These are phyloP conservation scores for Eimeria falciformis DNA, from an alignment of 169 alveolate species.

Conservation along the genomic window DNA sequence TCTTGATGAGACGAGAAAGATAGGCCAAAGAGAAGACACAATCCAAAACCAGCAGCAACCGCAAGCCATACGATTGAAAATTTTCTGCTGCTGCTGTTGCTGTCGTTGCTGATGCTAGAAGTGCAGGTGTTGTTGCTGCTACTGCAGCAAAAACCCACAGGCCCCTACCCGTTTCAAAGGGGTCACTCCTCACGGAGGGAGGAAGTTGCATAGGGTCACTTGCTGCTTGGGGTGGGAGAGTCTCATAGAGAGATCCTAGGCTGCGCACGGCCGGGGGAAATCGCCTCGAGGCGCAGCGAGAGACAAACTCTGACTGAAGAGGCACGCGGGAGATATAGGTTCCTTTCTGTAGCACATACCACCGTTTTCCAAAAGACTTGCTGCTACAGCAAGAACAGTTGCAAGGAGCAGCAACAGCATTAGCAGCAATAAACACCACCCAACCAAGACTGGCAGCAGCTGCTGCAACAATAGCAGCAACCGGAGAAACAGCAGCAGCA, in stretches of 20 bases:
- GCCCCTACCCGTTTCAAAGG: neutral
- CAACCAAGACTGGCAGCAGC: neutral
- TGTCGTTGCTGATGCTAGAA: neutral
- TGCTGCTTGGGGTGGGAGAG: constrained; percentile 24
- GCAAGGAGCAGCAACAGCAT: neutral
- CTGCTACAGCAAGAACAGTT: neutral
- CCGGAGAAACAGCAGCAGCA: too few species aligned
- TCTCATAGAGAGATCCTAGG: neutral
- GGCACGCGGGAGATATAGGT: constrained; percentile 28
- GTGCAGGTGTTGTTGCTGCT: neutral
- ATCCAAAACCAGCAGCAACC: too few species aligned
- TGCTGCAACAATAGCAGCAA: neutral
- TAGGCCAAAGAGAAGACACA: too few species aligned
- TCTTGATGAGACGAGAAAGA: too few species aligned
- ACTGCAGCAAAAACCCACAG: neutral
- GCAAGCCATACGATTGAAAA: neutral
- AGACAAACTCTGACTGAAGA: constrained; percentile 19
- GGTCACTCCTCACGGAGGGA: neutral
- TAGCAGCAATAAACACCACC: neutral
- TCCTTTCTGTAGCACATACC: constrained; percentile 30
- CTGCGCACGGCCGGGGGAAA: neutral
- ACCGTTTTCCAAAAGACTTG: neutral
- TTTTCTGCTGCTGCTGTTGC: neutral
- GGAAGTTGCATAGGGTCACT: neutral
- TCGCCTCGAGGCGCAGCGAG: constrained; percentile 4